These are phyloP conservation scores for Penicillium sp. DNA, from an alignment of 2,329 filamentous ascomycete species.

Conservation along the genomic window DNA sequence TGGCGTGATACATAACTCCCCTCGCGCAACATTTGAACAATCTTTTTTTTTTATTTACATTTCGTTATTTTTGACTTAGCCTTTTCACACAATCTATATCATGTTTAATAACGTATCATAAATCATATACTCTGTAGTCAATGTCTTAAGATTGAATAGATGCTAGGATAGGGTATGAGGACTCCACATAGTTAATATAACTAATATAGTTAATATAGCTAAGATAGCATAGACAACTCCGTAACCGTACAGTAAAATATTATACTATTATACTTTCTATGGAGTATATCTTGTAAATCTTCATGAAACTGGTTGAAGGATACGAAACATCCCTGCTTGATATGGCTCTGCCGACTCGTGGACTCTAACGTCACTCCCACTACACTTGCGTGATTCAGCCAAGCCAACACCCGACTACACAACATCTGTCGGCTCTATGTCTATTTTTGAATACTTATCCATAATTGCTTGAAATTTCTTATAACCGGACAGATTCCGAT, in stretches of 20 bases:
- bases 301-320: not conserved
- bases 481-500: not conserved
- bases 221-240: not conserved
- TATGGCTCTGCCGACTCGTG: constrained; percentile 7
- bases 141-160: not conserved
- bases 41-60: not conserved
- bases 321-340: not conserved
- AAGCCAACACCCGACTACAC: not conserved
- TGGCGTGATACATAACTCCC: not conserved
- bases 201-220: not conserved
- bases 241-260: not conserved
- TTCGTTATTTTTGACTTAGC: not conserved
- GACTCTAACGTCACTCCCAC: constrained; percentile 26
- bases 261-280: not conserved
- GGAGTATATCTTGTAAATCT: not conserved
- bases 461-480: not conserved
- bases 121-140: not conserved
- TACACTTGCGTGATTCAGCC: constrained; percentile 28
- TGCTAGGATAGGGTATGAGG: not conserved
- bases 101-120: not conserved
- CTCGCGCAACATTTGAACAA: not conserved
- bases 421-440: not conserved
- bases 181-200: not conserved
- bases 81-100: not conserved
- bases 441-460: not conserved